A percentile compares a stretch with the other conserved stretches of the same genome.
Conservation (phyloP, 345 rosid genomes). For the Iberis pinnata region DNA sequence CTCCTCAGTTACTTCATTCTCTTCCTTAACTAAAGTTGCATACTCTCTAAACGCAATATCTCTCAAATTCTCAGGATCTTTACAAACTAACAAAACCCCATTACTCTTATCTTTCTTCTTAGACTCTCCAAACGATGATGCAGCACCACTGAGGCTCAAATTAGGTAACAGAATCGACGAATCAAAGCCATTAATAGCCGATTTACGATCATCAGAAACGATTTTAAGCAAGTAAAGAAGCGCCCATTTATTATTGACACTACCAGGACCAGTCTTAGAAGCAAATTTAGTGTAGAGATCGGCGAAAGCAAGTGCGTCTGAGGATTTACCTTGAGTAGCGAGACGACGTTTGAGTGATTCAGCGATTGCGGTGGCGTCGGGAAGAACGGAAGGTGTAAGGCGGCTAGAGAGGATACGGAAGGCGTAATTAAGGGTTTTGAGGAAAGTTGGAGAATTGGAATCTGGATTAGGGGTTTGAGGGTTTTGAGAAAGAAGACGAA, state of each 20-base stretch:
- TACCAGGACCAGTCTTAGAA: constrained; percentile 79
- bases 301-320: constrained; percentile 75
- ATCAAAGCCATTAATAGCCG: constrained; percentile 32
- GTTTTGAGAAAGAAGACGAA: constrained; percentile 63
- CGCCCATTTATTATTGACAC: constrained; percentile 88
- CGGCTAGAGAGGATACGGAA: constrained; percentile 85
- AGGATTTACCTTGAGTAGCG: constrained; percentile 81
- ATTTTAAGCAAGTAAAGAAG: constrained; percentile 74
- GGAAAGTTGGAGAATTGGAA: constrained; percentile 46
- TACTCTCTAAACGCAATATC: constrained; percentile 77
- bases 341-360: constrained; percentile 94
- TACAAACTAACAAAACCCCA: constrained; percentile 65
- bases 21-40: constrained; percentile 60
- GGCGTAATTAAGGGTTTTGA: constrained; percentile 64
- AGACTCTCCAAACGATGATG: constrained; percentile 24
- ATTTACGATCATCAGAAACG: constrained; percentile 59
- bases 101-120: constrained; percentile 47
- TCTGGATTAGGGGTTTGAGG: constrained; percentile 38
- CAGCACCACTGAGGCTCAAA: constrained; percentile 37
- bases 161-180: constrained; percentile 53
- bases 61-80: constrained; percentile 73
- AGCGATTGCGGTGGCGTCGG: constrained; percentile 73
- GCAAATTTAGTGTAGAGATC: constrained; percentile 78
- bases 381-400: constrained; percentile 62
- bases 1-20: constrained; percentile 87